phyloP scores from a whole-genome alignment of 768 basidiomycete genomes.

The Macrolepiota fuliginosa region DNA sequence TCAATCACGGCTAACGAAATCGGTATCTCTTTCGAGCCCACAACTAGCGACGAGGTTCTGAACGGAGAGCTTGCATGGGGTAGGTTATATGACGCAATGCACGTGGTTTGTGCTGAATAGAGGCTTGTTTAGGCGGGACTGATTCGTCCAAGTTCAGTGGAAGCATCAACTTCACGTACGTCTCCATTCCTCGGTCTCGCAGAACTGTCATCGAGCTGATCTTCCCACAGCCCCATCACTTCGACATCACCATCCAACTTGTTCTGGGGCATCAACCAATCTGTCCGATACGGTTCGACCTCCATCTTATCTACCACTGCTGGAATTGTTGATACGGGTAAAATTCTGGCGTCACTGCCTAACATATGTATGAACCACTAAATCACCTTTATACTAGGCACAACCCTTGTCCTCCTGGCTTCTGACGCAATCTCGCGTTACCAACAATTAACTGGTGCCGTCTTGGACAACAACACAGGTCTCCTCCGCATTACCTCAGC shows the following conservation, averaged over 20 bases:
- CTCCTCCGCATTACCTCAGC: slow-evolving; percentile 49
- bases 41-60: slow-evolving; percentile 24
- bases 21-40: slow-evolving; percentile 53
- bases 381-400: slow-evolving; percentile 27
- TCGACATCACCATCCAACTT: slow-evolving; percentile 39
- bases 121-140: slow-evolving; percentile 32
- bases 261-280: slow-evolving; percentile 64
- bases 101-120: not conserved
- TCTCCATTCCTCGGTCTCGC: not conserved
- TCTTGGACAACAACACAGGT: slow-evolving; percentile 38
- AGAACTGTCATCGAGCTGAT: not conserved
- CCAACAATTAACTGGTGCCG: slow-evolving; percentile 42
- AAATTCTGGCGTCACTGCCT: not conserved
- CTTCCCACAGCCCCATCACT: slow-evolving; percentile 41
- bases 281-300: slow-evolving; percentile 46
- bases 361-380: not conserved
- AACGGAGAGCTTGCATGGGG: slow-evolving; percentile 61
- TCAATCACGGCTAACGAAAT: slow-evolving; percentile 38
- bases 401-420: slow-evolving; percentile 49
- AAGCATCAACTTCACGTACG: slow-evolving; percentile 37
- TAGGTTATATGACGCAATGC: slow-evolving; percentile 10
- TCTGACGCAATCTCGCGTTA: slow-evolving; percentile 45
- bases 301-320: slow-evolving; percentile 42
- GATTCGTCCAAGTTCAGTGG: slow-evolving; percentile 45
- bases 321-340: slow-evolving; percentile 62